These are phyloP conservation scores for Diaporthe aspalathi DNA, from an alignment of 2,329 filamentous ascomycete species.

Conservation along the genomic window DNA sequence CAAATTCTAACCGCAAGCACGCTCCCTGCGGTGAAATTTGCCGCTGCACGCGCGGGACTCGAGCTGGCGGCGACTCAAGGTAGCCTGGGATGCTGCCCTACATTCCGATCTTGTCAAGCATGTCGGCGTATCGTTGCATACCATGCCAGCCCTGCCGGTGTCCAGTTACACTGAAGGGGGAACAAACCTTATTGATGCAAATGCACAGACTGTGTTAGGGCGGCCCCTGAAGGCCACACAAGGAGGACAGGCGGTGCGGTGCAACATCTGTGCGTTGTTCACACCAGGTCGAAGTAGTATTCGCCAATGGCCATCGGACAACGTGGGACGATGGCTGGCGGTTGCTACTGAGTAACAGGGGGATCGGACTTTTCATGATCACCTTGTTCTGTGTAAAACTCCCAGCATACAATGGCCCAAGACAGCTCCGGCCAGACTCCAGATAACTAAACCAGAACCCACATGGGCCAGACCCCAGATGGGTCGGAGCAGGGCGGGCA, in stretches of 20 bases:
- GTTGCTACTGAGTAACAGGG: background rate
- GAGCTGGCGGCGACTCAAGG: too few species aligned
- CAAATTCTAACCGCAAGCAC: background rate
- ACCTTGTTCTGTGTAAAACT: background rate
- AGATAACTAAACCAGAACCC: background rate
- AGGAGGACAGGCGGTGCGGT: background rate
- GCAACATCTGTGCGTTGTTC: conserved; percentile 28
- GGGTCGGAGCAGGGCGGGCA: background rate
- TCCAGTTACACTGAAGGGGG: background rate
- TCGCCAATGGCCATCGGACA: conserved; percentile 4
- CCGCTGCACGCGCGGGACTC: background rate
- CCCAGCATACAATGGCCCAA: background rate
- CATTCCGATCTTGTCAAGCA: conserved; percentile 3
- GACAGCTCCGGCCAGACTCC: background rate
- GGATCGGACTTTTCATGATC: background rate
- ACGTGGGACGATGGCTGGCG: background rate
- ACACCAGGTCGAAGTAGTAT: background rate
- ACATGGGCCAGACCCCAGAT: background rate
- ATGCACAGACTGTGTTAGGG: conserved; percentile 20
- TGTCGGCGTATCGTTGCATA: background rate
- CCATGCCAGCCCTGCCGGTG: background rate
- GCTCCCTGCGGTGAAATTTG: background rate
- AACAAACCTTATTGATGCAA: background rate
- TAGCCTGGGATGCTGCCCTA: background rate
- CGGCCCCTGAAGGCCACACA: background rate